phyloP scores from a whole-genome alignment of 352 stramenopile species.

The Phytophthora pistaciae region DNA sequence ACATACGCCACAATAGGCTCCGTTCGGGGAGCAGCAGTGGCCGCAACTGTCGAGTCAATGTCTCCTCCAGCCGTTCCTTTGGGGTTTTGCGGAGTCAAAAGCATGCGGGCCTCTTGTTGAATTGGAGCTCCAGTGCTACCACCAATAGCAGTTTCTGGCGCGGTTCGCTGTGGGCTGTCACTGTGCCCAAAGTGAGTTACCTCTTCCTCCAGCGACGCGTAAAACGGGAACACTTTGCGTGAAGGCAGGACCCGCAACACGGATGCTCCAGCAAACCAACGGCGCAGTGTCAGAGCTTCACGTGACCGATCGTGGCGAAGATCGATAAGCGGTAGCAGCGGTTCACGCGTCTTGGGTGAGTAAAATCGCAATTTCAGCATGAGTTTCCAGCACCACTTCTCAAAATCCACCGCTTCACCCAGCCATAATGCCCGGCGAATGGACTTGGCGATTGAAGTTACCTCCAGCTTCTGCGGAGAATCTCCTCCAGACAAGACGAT shows the following conservation, averaged over 20 bases:
- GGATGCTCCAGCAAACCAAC: slow-evolving; percentile 71
- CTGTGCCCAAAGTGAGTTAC: slow-evolving; percentile 29
- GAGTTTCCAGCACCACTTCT: slow-evolving; percentile 86
- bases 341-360: slow-evolving; percentile 69
- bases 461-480: slow-evolving; percentile 61
- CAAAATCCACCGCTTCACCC: slow-evolving; percentile 75
- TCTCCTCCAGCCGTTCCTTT: slow-evolving; percentile 24
- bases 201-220: slow-evolving; percentile 53
- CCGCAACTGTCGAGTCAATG: slow-evolving; percentile 36
- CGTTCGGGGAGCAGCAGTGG: slow-evolving; percentile 63
- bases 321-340: slow-evolving; percentile 76
- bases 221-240: slow-evolving; percentile 67
- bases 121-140: slow-evolving; percentile 50
- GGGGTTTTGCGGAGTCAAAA: slow-evolving; percentile 37
- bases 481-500: slow-evolving; percentile 54
- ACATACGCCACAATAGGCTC: slow-evolving; percentile 89
- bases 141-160: slow-evolving; percentile 7
- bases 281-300: slow-evolving; percentile 76
- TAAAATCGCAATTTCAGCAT: slow-evolving; percentile 90
- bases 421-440: slow-evolving; percentile 79
- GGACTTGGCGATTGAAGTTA: slow-evolving; percentile 73
- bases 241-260: slow-evolving; percentile 37
- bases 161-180: slow-evolving; percentile 2
- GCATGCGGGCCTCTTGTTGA: slow-evolving; percentile 37
- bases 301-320: slow-evolving; percentile 77